Evolutionary conservation across 2,329 filamentous ascomycete genomes (phyloP).

Genomic region (Tolypocladium nubicola): DNA sequence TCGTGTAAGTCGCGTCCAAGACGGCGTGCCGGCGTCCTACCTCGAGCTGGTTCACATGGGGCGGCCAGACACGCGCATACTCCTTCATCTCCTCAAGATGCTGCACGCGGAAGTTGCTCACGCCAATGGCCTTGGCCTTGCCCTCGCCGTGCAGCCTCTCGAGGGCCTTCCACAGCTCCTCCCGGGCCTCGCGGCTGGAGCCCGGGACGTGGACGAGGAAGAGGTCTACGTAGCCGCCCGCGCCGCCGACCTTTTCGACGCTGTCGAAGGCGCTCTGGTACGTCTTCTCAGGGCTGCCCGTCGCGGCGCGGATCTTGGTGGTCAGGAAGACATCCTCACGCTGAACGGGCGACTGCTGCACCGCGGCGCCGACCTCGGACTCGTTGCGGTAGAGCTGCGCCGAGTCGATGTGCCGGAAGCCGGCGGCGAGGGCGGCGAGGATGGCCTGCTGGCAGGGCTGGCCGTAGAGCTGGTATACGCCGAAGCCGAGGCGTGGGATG

Average conservation of each 20-base stretch:
- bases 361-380: conserved; percentile 51
- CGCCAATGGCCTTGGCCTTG: conserved; percentile 54
- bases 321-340: conserved; percentile 57
- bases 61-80: conserved; percentile 57
- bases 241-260: conserved; percentile 47
- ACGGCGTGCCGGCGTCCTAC: conserved; percentile 26
- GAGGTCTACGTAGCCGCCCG: conserved; percentile 57
- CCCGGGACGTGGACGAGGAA: conserved; percentile 60
- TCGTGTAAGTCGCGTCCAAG: neutral
- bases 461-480: conserved; percentile 52
- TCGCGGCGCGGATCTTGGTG: conserved; percentile 50
- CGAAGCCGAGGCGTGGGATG: conserved; percentile 61
- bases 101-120: conserved; percentile 59
- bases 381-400: conserved; percentile 59
- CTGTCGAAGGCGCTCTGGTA: conserved; percentile 51
- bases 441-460: conserved; percentile 47
- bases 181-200: conserved; percentile 41
- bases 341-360: conserved; percentile 43
- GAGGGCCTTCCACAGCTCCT: conserved; percentile 55
- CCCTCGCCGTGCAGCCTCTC: conserved; percentile 51
- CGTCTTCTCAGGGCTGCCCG: conserved; percentile 38
- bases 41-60: conserved; percentile 66
- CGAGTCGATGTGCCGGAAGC: conserved; percentile 56
- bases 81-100: conserved; percentile 59
- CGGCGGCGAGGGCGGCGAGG: conserved; percentile 42